Percentiles rank a stretch among this genome's conserved stretches.
phyloP scores from a whole-genome alignment of 176 grass and related monocot species.

The Triticum urartu region DNA sequence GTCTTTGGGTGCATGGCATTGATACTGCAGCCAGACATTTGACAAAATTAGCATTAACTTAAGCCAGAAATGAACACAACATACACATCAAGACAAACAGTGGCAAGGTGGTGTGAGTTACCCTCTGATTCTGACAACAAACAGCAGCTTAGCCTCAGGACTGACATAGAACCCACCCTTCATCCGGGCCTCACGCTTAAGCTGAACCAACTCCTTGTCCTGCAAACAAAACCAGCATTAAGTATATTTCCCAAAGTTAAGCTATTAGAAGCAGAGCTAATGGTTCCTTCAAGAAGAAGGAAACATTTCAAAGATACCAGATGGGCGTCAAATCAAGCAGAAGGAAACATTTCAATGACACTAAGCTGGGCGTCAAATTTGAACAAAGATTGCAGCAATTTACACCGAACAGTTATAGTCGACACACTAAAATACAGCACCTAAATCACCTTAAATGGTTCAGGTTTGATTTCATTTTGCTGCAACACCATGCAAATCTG shows the following conservation, averaged over 20 bases:
- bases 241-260: not conserved
- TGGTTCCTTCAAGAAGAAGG: not conserved
- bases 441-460: not conserved
- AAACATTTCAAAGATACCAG: not conserved
- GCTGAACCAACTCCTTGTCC: conserved; percentile 83
- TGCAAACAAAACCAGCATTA: conserved; percentile 6
- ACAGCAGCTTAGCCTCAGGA: conserved; percentile 84
- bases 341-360: not conserved
- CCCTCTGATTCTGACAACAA: conserved; percentile 86
- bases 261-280: too few species aligned
- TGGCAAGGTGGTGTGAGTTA: not conserved
- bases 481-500: not conserved
- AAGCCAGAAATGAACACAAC: not conserved
- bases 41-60: not conserved
- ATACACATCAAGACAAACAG: not conserved
- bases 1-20: conserved; percentile 98
- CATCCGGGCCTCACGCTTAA: conserved; percentile 85
- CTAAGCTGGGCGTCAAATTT: not conserved
- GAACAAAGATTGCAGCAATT: not conserved
- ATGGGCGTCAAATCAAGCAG: not conserved
- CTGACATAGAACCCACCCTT: conserved; percentile 97
- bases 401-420: not conserved
- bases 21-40: conserved; percentile 45
- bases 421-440: not conserved
- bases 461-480: not conserved